These are phyloP conservation scores for Sarcomyxa edulis DNA, from an alignment of 768 basidiomycete genomes.

Conservation along the genomic window DNA sequence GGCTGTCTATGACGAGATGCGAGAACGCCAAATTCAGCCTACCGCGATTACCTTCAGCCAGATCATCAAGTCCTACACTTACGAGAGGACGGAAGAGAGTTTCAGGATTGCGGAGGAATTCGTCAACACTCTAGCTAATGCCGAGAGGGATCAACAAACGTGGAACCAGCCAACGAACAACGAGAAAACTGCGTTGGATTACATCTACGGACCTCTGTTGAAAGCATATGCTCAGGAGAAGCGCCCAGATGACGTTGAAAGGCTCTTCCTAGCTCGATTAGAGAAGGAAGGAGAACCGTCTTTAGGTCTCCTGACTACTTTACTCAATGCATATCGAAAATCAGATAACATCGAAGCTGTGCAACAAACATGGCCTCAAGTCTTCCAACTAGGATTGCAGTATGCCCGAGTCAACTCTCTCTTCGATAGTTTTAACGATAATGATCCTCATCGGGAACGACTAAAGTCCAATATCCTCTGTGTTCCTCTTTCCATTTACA, in stretches of 20 bases:
- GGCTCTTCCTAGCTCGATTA: conserved; percentile 47
- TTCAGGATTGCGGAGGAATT: conserved; percentile 63
- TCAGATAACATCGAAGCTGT: conserved; percentile 49
- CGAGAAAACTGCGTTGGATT: conserved; percentile 39
- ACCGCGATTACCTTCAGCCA: conserved; percentile 62
- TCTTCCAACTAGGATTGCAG: conserved; percentile 52
- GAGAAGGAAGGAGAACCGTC: conserved; percentile 52
- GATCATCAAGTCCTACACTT: conserved; percentile 60
- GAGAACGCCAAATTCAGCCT: conserved; percentile 55
- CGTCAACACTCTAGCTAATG: conserved; percentile 42
- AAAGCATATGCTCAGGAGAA: conserved; percentile 38
- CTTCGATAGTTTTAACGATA: conserved; percentile 18
- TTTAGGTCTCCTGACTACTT: conserved; percentile 51
- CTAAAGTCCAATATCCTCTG: conserved; percentile 55
- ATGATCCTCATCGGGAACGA: conserved; percentile 10
- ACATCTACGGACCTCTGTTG: conserved; percentile 61
- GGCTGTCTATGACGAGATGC: conserved; percentile 70
- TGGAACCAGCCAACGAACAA: conserved; percentile 37
- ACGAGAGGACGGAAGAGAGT: conserved; percentile 41
- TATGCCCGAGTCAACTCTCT: conserved; percentile 28
- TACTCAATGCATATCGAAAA: conserved; percentile 72
- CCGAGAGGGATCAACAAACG: conserved; percentile 23
- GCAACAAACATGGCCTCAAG: conserved; percentile 61
- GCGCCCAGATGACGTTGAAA: conserved; percentile 48
- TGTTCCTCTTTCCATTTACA: conserved; percentile 74